Evolutionary conservation across 129 eudicot species (phyloP).

Genomic region (Helianthus annuus): HanXRQr2.0-SUNRISE NC_035439.2:2623605-2624104

Average conservation of each 20-base stretch:
- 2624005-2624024: neutral
- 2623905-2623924: constrained; percentile 67
- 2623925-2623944: constrained; percentile 8
- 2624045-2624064: neutral
- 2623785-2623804: constrained; percentile 86
- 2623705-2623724: constrained; percentile 60
- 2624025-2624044: neutral
- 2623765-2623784: constrained; percentile 73
- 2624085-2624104: too few relatives aligned
- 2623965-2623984: neutral
- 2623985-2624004: neutral
- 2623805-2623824: constrained; percentile 89
- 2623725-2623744: constrained; percentile 78
- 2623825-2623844: constrained; percentile 82
- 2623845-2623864: constrained; percentile 95
- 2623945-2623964: neutral
- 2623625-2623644: neutral
- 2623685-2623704: constrained; percentile 69
- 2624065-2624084: neutral
- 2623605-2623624: neutral
- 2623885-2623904: constrained; percentile 70
- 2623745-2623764: constrained; percentile 92
- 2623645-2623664: neutral
- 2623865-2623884: constrained; percentile 92
- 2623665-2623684: neutral